Conservation (phyloP, 306 rosid genomes). For the Citrullus colocynthis region DNA sequence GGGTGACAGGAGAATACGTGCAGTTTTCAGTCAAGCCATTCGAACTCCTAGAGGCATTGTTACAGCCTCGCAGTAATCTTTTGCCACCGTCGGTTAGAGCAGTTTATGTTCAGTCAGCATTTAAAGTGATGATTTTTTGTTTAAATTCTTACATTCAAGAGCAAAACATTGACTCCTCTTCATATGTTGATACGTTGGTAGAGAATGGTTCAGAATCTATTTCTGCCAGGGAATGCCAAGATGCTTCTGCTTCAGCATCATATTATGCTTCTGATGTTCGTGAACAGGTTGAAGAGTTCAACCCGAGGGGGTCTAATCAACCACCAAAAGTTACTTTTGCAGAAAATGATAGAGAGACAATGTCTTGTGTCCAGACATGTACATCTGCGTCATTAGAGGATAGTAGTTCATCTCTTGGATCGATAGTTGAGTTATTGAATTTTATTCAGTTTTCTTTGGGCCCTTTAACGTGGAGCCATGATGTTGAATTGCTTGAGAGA, state of each 20-base stretch:
- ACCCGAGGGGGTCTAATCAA: constrained; percentile 32
- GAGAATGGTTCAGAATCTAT: constrained; percentile 18
- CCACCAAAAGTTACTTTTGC: constrained; percentile 25
- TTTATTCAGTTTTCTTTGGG: constrained; percentile 41
- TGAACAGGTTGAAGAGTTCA: constrained; percentile 39
- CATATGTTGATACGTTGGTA: constrained; percentile 17
- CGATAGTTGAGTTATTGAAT: constrained; percentile 35
- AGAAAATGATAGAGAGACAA: constrained; percentile 17
- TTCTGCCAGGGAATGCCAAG: constrained; percentile 15
- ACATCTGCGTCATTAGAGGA: constrained; percentile 14
- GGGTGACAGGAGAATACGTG: constrained; percentile 77
- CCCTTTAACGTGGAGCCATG: constrained; percentile 44
- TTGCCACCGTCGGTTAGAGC: constrained; percentile 67
- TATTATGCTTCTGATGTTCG: constrained; percentile 9
- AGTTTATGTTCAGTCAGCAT: constrained; percentile 68
- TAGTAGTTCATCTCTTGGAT: constrained; percentile 27
- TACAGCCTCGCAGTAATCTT: constrained; percentile 82
- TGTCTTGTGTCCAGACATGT: constrained; percentile 19
- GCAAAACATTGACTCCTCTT: constrained; percentile 13
- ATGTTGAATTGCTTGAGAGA: constrained; percentile 83
- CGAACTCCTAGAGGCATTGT: constrained; percentile 74
- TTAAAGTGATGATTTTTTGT: constrained; percentile 54
- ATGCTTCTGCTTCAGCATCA: constrained; percentile 8
- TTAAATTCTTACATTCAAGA: constrained; percentile 44
- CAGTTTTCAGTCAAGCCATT: constrained; percentile 53